Conservation (phyloP, 176 grass and related monocot genomes). For the Rhipidocladum racemiflorum region DNA sequence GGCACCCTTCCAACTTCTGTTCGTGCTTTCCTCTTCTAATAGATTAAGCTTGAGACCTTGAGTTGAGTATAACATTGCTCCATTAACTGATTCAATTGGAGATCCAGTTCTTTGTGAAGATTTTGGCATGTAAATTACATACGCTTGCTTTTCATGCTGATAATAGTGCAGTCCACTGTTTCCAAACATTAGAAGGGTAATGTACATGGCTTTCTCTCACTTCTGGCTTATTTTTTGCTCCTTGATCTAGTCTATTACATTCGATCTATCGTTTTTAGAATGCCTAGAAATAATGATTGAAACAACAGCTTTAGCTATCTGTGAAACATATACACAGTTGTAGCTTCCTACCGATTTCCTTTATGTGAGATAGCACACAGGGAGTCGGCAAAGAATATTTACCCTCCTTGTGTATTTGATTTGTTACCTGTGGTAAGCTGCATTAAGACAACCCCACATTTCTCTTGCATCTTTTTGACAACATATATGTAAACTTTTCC, state of each 20-base stretch:
- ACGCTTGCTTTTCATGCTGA: neutral
- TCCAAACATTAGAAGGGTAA: neutral
- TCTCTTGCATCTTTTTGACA: conserved; percentile 17
- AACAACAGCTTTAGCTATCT: neutral
- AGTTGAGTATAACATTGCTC: neutral
- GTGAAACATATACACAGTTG: neutral
- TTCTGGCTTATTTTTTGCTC: neutral
- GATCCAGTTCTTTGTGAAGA: neutral
- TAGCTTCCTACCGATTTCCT: neutral
- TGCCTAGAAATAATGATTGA: neutral
- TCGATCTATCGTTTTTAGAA: neutral
- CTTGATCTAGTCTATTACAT: neutral
- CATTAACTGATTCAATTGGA: neutral
- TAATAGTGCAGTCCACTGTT: neutral
- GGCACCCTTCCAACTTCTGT: neutral
- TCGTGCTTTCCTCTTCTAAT: neutral
- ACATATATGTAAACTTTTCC: conserved; percentile 23
- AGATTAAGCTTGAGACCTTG: neutral
- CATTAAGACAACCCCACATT: neutral
- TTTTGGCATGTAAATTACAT: neutral
- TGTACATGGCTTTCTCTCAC: neutral
- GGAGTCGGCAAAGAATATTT: neutral
- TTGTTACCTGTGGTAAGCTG: neutral
- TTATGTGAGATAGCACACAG: neutral
- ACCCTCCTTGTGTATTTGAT: neutral